These are phyloP conservation scores for Pleurotus citrinopileatus DNA, from an alignment of 768 basidiomycete species.

Conservation along the genomic window DNA sequence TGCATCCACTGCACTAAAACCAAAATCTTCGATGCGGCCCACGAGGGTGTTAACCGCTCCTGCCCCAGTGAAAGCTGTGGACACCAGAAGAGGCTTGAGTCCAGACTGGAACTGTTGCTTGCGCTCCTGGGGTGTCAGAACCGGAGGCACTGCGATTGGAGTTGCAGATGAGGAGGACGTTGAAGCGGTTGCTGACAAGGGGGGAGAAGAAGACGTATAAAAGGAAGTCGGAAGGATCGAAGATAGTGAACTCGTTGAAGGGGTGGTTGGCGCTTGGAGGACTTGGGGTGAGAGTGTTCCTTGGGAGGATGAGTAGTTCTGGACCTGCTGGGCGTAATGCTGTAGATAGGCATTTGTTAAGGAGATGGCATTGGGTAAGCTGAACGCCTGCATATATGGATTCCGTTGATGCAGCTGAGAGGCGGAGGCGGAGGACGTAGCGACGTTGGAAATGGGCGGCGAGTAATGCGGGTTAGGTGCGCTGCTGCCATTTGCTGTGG, in stretches of 20 bases:
- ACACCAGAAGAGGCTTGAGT: conserved; percentile 55
- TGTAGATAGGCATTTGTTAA: conserved; percentile 37
- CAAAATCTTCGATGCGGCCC: conserved; percentile 54
- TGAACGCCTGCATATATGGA: conserved; percentile 2
- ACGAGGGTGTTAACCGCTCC: conserved; percentile 65
- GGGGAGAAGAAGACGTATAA: conserved; percentile 21
- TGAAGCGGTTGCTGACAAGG: conserved; percentile 9
- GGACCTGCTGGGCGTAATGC: conserved; percentile 28
- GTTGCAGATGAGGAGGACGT: conserved; percentile 8
- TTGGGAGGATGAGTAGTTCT: conserved; percentile 41
- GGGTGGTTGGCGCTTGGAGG: conserved; percentile 53
- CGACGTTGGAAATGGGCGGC: conserved; percentile 32
- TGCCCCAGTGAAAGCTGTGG: conserved; percentile 64
- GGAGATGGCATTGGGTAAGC: conserved; percentile 30
- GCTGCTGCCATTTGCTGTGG: conserved; percentile 48
- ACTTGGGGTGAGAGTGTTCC: conserved; percentile 70
- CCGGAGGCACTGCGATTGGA: conserved; percentile 19
- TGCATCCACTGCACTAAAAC: conserved; percentile 61
- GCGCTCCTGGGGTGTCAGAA: conserved; percentile 46
- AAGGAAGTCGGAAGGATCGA: conserved; percentile 28
- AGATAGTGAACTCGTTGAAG: conserved; percentile 33
- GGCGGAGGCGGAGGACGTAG: conserved; percentile 34
- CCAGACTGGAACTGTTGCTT: conserved; percentile 50
- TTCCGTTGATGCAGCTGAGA: conserved; percentile 29
- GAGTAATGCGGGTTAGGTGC: conserved; percentile 45